Base-by-base conservation (phyloP, 176 grass and related monocot genomes). In the Ananas comosus region DNA sequence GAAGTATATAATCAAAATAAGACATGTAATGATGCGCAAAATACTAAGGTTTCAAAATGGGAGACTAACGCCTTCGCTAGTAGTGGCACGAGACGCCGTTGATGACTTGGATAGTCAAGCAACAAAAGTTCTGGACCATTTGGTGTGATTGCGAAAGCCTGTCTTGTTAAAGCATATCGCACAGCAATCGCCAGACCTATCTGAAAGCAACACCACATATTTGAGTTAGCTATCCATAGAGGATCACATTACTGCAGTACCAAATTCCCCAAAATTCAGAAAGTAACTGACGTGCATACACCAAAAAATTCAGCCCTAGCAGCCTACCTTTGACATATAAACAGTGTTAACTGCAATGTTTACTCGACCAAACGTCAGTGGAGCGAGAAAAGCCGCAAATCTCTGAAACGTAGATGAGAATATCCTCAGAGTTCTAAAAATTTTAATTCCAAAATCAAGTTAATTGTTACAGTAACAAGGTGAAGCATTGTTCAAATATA, bases 71-170 rank as follows among this genome's bases (percentile, higher is more conserved):
- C 80, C 88, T 97, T 97, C 81, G 94, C 94, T 33, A 97, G 63
- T 48, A 97, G 73, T 73, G 94, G 86, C 67, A 97, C 66, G 74
- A 97, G 77, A 61, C 89, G 86, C 48, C 89, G 79, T 75, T 97
- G 94, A 78, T 97, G 94, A 74, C 81, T 90, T 67, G 94, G 94
- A 88, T 97, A 97, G 73, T 97, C 94, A 49, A 97, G 89, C 70
- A 97, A 79, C 63, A 92, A 49, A 79, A 77, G 77, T 80, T 97
- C 94, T 81, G 88, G 94, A 22, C 77, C 84, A 83, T 88, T 78
- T 64, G 80, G 86, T 79, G 82, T 80, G 72, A 90, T 25, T 54
- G 94, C 85, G 80, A 97, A 97, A 28, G 94, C 94, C 57, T 89
- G 86, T 76, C 94, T 97, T 50, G 94, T 82, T 73, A 97, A 80